These are phyloP conservation scores for Leccinum subspadiceum DNA, from an alignment of 1,284 basidiomycete species.

Conservation along the genomic window DNA sequence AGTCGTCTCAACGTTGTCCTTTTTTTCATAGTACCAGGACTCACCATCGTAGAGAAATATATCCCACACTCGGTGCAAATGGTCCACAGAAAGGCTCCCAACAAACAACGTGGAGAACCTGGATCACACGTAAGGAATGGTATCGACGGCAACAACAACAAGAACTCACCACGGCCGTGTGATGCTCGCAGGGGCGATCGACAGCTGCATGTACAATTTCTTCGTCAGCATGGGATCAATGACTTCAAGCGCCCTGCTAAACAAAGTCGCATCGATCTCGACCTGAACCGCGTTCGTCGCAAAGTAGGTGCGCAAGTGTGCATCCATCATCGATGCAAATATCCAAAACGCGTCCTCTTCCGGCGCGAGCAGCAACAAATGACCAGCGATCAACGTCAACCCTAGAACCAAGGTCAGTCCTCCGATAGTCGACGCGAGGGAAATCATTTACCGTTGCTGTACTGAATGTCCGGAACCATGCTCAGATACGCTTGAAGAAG, in stretches of 20 bases:
- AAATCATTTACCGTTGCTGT: constrained; percentile 48
- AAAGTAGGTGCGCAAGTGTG: constrained; percentile 80
- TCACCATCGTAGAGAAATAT: constrained; percentile 84
- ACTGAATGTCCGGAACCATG: constrained; percentile 81
- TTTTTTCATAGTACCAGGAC: constrained; percentile 2
- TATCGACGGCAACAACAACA: background rate
- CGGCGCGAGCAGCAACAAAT: constrained; percentile 77
- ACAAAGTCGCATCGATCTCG: constrained; percentile 79
- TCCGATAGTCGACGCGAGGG: background rate
- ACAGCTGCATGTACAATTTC: constrained; percentile 66
- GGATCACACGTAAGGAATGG: constrained; percentile 2
- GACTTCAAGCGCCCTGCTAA: constrained; percentile 69
- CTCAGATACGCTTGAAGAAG: constrained; percentile 71
- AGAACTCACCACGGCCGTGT: constrained; percentile 60
- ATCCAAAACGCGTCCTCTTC: constrained; percentile 96
- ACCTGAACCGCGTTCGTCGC: constrained; percentile 68
- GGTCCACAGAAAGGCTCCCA: constrained; percentile 73
- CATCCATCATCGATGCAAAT: constrained; percentile 81
- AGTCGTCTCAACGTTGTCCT: constrained; percentile 3
- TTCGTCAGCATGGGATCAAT: constrained; percentile 66
- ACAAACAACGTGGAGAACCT: constrained; percentile 78
- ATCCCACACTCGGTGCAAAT: constrained; percentile 83
- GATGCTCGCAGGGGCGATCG: constrained; percentile 52
- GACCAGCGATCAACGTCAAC: constrained; percentile 74
- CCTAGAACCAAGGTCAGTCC: constrained; percentile 40